Base-by-base conservation (phyloP, 225 moss, liverwort and hornwort species). In the Bryoerythrophyllum caledonicum region DNA sequence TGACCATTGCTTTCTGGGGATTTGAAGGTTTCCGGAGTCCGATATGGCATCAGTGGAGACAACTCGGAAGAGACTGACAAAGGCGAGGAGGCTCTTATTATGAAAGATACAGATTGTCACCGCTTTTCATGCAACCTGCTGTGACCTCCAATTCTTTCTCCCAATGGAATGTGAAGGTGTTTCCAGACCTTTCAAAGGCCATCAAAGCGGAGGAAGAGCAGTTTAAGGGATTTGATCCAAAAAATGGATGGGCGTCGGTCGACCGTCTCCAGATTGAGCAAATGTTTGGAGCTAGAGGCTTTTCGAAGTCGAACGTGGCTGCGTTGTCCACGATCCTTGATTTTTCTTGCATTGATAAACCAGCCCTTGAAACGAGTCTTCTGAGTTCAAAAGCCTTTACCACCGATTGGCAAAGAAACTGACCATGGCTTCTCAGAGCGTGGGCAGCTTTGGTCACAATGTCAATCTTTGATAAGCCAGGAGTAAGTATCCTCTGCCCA, bases 191-290 rank as follows among this genome's bases (percentile, higher is more conserved):
- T 75, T 69, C 68, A 68, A 63, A 66, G 72, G 41, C 66, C 1
- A 88, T 92, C 20, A 81, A 83, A 75, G 88, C 90, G 3, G 88
- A 86, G 13, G 90, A 92, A 74, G 64, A 82, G 24, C 82, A 82
- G 78, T 82, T 78, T 71, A n/a, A 23, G 40, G 74, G 78, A 41
- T 70, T 74, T 26, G 74, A 27, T 19, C 54, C 69, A 20, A 70
- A 71, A 53, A 65, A 74, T 59, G 78, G 37, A 37, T 37, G 6
- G 7, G n/a, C n/a, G n/a, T n/a, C n/a, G n/a, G n/a, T n/a, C n/a
- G 37, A 78, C 60, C 74, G 70, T 51, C 74, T n/a, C 41, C 74
- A 74, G 32, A 74, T 78, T 32, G 82, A 82, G 74, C 74, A 65
- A 51, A 77, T 78, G 74, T 82, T 82, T 74, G 82, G 76, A 37